A percentile compares a stretch with the other conserved stretches of the same genome.
phyloP scores from a whole-genome alignment of 805 yeast species.

The Monosporozyma aquatica region DNA sequence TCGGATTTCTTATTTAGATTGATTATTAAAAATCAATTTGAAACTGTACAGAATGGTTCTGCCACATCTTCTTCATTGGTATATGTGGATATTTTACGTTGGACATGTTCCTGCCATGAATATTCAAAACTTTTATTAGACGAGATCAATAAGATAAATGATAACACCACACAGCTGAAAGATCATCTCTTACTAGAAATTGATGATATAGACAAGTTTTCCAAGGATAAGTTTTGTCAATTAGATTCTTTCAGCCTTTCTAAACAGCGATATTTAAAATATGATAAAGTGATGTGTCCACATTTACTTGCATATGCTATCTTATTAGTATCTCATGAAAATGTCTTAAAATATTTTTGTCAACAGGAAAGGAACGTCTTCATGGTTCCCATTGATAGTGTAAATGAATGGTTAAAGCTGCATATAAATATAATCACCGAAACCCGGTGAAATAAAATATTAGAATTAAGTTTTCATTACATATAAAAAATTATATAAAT shows the following conservation, averaged over 20 bases:
- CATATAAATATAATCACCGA: conserved; percentile 26
- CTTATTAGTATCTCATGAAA: conserved; percentile 16
- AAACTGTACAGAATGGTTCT: neutral
- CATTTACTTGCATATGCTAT: conserved; percentile 28
- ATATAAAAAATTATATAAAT: too few species aligned
- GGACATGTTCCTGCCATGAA: conserved; percentile 31
- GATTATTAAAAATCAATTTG: conserved; percentile 13
- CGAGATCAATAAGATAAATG: conserved; percentile 4
- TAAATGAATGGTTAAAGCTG: conserved; percentile 31
- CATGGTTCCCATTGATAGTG: conserved; percentile 17
- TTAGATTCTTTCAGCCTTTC: conserved; percentile 22
- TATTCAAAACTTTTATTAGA: conserved; percentile 17
- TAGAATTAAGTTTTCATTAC: too few species aligned
- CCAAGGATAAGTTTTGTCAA: conserved; percentile 24
- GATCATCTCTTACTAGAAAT: conserved; percentile 10
- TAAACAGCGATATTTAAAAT: conserved; percentile 19
- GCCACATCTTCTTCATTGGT: conserved; percentile 14
- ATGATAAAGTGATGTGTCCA: conserved; percentile 24
- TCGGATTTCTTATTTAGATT: conserved; percentile 14
- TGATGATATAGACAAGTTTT: conserved; percentile 15
- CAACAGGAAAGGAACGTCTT: conserved; percentile 15
- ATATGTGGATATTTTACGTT: conserved; percentile 23
- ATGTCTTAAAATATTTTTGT: conserved; percentile 19
- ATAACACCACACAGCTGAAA: conserved; percentile 1
- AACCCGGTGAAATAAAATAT: too few species aligned